Evolutionary conservation across 2,329 filamentous ascomycete genomes (phyloP).

Genomic region (Colletotrichum liaoningense): DNA sequence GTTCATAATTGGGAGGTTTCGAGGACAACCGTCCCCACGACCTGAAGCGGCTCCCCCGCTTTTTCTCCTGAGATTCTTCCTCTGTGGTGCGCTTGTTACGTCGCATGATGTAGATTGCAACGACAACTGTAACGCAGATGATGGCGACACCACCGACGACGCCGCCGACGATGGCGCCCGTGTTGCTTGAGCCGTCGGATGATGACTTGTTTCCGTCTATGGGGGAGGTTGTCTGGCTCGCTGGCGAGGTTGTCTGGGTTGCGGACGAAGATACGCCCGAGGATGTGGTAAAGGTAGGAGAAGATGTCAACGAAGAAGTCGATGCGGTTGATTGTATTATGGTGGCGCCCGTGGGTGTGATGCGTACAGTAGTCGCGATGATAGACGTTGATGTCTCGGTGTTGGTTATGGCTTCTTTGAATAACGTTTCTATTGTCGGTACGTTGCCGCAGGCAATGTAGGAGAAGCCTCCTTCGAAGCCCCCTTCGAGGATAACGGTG

Average conservation of each 20-base stretch:
- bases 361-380: not conserved
- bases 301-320: not conserved
- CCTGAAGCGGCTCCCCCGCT: not conserved
- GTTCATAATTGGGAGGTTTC: not conserved
- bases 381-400: not conserved
- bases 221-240: constrained; percentile 10
- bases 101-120: constrained; percentile 35
- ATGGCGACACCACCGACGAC: constrained; percentile 48
- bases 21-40: not conserved
- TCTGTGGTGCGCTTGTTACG: not conserved
- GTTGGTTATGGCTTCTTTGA: not conserved
- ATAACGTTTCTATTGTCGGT: constrained; percentile 39
- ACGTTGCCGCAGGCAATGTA: constrained; percentile 48
- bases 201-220: not conserved
- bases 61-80: not conserved
- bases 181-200: constrained; percentile 38
- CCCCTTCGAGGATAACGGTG: constrained; percentile 45
- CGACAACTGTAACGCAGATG: constrained; percentile 44
- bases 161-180: constrained; percentile 47
- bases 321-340: not conserved
- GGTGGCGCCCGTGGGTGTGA: not conserved
- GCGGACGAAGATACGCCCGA: not conserved
- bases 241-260: not conserved
- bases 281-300: not conserved
- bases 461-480: constrained; percentile 46